phyloP scores from a whole-genome alignment of 768 basidiomycete species.

The Pilatotrama ljubarskyi region DNA sequence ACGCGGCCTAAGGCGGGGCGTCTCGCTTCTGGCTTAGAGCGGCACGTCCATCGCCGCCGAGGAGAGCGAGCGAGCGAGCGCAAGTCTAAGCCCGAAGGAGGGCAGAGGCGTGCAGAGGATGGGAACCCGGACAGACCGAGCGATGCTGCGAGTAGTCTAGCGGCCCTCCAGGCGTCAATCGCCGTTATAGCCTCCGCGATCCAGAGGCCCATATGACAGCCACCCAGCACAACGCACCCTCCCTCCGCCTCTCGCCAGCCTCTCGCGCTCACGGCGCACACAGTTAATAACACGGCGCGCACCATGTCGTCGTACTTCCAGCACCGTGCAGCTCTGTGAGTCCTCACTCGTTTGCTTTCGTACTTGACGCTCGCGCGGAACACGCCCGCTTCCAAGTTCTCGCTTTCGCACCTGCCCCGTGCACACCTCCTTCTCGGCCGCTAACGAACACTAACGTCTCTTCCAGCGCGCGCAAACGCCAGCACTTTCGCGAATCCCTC shows the following conservation, averaged over 20 bases:
- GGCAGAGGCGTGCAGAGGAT: neutral
- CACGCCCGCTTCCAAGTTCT: neutral
- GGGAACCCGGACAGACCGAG: neutral
- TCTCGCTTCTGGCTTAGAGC: neutral
- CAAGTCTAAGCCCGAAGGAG: neutral
- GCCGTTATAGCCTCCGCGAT: conserved; percentile 14
- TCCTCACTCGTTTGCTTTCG: neutral
- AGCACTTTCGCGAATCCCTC: conserved; percentile 32
- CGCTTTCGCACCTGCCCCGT: conserved; percentile 8
- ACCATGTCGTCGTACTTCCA: conserved; percentile 15
- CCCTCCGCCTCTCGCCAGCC: neutral
- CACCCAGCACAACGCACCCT: neutral
- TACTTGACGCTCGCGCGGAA: neutral
- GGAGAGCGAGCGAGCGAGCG: neutral
- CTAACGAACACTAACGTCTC: neutral
- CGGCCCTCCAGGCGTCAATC: conserved; percentile 11
- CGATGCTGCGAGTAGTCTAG: neutral
- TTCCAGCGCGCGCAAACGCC: conserved; percentile 37
- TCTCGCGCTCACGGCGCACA: neutral
- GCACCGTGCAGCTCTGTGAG: conserved; percentile 22
- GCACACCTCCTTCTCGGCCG: neutral
- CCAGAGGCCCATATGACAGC: conserved; percentile 7
- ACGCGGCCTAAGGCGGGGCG: neutral
- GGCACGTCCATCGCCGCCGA: neutral
- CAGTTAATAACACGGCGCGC: neutral